Evolutionary conservation across 495 filamentous ascomycete species (phyloP), one percentile per base, ranked within the genome.

Genomic region (Aspergillus avenaceus): DNA sequence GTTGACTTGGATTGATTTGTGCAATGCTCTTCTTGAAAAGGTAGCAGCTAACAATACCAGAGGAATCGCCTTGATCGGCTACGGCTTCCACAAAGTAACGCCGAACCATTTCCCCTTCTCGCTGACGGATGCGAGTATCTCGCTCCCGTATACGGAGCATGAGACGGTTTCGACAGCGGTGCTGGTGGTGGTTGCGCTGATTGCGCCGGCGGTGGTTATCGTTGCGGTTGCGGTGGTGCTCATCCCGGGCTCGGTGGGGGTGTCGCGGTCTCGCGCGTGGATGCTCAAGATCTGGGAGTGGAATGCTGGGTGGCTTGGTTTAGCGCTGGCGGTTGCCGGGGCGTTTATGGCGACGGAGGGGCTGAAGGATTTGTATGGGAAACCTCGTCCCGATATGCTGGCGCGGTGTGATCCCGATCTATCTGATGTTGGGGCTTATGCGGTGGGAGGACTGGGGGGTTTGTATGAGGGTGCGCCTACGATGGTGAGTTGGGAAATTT

Each of bases 311-410:
- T 82, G 80, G 78, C 69, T 87, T 60, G 85, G 85, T 0, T 65
- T 88, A 4, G 84, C 53, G 0, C 55, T 88, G 11, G 68, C 76
- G 0, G 58, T 81, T 4, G 83, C 82, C 0, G 64, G 71, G 7
- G 70, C 73, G 0, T 84, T 78, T 57, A 72, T 82, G 56, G 63
- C 86, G 26, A 85, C 84, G 0, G 64, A 85, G 47, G 82, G 79
- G 1, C 56, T 83, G 60, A 88, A 88, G 65, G 76, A 79, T 34
- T 50, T 87, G 1, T 67, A 83, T 46, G 85, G 85, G 1, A 84
- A 79, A 50, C 84, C 84, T 2, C 61, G 85, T 9, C 85, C 85
- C 8, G 83, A 88, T 64, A 54, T 88, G 29, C 65, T 88, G 14
- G 69, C 64, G 13, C 73, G 83, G 2, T 88, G 85, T 55, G 60